Evolutionary conservation across 176 grass and related monocot genomes (phyloP).

Genomic region (Eragrostis nindensis): DNA sequence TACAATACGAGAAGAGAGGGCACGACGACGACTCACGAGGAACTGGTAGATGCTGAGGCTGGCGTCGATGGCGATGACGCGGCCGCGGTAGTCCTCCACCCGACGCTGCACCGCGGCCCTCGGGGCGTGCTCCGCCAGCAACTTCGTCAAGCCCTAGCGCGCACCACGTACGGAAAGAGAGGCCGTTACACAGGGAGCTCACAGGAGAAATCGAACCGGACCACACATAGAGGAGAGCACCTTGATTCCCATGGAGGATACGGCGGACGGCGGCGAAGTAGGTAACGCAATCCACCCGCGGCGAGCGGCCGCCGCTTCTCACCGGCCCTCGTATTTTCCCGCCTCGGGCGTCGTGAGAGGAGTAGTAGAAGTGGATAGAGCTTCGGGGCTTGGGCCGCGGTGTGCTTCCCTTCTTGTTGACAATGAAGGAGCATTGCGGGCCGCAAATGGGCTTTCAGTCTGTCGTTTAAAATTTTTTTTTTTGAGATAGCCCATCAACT

Average conservation of each 20-base stretch:
- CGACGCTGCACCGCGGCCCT: slow-evolving; percentile 50
- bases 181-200: not conserved
- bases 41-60: slow-evolving; percentile 97
- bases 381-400: not conserved
- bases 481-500: no score
- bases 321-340: not conserved
- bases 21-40: slow-evolving; percentile 48
- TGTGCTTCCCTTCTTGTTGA: not conserved
- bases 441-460: not conserved
- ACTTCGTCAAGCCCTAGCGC: slow-evolving; percentile 89
- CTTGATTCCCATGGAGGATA: slow-evolving; percentile 80
- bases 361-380: slow-evolving; percentile 5
- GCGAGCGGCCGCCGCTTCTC: slow-evolving; percentile 22
- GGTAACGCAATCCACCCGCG: not conserved
- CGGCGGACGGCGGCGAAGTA: not conserved
- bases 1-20: not conserved
- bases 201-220: not conserved
- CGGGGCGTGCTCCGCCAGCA: slow-evolving; percentile 78
- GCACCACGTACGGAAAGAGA: not conserved
- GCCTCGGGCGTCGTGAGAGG: not conserved
- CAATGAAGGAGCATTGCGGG: not conserved
- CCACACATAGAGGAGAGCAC: slow-evolving; percentile 22
- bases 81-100: slow-evolving; percentile 79
- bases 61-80: slow-evolving; percentile 79
- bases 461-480: not conserved